phyloP scores from a whole-genome alignment of 2,329 filamentous ascomycete genomes.

The Beauveria sp. region DNA sequence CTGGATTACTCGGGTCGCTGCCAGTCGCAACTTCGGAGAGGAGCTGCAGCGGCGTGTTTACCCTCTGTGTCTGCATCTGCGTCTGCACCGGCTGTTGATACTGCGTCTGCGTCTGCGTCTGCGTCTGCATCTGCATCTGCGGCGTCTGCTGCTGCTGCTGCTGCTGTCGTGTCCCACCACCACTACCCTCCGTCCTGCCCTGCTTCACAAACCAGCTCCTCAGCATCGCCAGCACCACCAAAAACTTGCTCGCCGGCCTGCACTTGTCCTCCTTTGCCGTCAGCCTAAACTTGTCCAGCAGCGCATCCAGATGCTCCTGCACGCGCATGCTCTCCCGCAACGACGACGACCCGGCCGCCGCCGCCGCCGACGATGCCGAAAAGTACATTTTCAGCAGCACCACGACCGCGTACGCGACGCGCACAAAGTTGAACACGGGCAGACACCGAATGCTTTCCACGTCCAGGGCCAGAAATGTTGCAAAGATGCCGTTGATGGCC shows the following conservation, averaged over 20 bases:
- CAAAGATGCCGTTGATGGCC: constrained; percentile 59
- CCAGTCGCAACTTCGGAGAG: constrained; percentile 49
- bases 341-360: neutral
- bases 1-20: constrained; percentile 24
- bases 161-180: neutral
- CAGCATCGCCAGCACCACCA: constrained; percentile 63
- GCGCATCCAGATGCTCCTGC: constrained; percentile 57
- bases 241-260: constrained; percentile 60
- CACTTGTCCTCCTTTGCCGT: constrained; percentile 57
- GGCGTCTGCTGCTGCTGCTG: constrained; percentile 8
- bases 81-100: constrained; percentile 7
- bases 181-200: constrained; percentile 20
- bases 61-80: constrained; percentile 21
- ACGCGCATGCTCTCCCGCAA: constrained; percentile 54
- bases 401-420: constrained; percentile 63
- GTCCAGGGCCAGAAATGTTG: constrained; percentile 56
- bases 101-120: constrained; percentile 5
- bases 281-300: constrained; percentile 60
- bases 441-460: constrained; percentile 51
- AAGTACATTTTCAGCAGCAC: constrained; percentile 69
- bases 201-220: constrained; percentile 59
- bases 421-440: constrained; percentile 64
- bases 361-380: constrained; percentile 46
- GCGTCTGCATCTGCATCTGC: neutral
- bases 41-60: constrained; percentile 47